Evolutionary conservation across 2,329 filamentous ascomycete species (phyloP).

Genomic region (Cylindrodendrum hubeiense): DNA sequence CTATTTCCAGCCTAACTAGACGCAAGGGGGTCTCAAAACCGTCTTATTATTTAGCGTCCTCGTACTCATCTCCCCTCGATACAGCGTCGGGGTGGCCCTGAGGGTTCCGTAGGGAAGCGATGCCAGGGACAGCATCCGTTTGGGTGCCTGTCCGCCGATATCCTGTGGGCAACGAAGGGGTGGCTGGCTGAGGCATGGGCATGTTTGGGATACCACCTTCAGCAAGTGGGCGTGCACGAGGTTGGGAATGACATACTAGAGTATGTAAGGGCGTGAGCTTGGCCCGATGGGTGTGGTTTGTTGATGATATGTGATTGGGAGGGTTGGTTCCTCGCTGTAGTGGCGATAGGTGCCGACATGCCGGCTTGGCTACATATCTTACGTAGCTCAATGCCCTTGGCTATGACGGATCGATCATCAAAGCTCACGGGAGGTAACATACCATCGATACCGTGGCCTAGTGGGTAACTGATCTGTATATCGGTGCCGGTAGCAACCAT

Average conservation of each 20-base stretch:
- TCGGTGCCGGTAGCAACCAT: not conserved
- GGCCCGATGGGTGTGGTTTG: not conserved
- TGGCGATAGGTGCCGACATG: not conserved
- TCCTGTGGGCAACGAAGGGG: not conserved
- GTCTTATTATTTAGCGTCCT: not conserved
- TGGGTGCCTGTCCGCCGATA: no score
- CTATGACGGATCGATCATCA: not conserved
- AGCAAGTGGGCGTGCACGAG: not conserved
- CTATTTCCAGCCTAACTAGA: not conserved
- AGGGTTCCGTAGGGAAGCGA: not conserved
- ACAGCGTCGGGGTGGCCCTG: not conserved
- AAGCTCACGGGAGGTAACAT: not conserved
- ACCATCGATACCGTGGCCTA: not conserved
- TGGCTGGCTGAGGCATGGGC: not conserved
- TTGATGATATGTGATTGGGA: not conserved
- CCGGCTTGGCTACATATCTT: not conserved
- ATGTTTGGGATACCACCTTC: not conserved
- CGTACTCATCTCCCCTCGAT: not conserved
- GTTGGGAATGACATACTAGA: not conserved
- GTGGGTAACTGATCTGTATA: not conserved
- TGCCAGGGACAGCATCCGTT: no score
- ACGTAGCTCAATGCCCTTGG: not conserved
- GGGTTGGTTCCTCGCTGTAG: not conserved
- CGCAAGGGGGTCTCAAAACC: not conserved
- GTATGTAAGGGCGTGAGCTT: not conserved